Evolutionary conservation across 1,284 basidiomycete species (phyloP), one percentile per base, ranked within the genome.

Genomic region (Crepidotus sp.): DNA sequence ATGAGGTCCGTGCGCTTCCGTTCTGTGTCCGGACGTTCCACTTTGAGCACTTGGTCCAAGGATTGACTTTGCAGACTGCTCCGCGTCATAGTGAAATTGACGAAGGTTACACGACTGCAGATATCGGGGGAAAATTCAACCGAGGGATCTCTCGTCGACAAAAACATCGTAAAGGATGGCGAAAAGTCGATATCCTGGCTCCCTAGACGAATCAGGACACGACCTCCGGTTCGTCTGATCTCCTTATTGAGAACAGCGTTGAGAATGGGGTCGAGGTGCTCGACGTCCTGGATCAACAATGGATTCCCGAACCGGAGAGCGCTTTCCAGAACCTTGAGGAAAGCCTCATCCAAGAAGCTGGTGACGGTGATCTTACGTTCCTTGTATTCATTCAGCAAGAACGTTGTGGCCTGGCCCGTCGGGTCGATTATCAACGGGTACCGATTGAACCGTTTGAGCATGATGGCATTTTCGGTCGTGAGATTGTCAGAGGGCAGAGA

Each of bases 1-100:
- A 98, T 92, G 50, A 99, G 74, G 60, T 98, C 95, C n/a, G 91
- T 94, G 37, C 96, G 76, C 69, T 96, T 98, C 59, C 84, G 80
- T 63, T 99, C 96, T 1, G 93, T 94, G 58, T 98, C 96, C 0
- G 97, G 93, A 10, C 96, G 79, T 61, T 99, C 96, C 34, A 91
- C 90, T 61, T 95, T 95, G 51, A 99, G 77, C 2, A 98, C 93
- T 62, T 97, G 93, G 61, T 97, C 94, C 38, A 98, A 76, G 0
- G 94, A 96, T 64, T 98, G 96, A 52, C 92, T 97, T 64, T 98
- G 95, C 27, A 99, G 74, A 74, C 93, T 97, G 63, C 92, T 92
- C 48, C 94, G 79, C 0, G 96, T 99, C 91, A 98, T 98, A 13
- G 95, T 98, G 66, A 99, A 99, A 71, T 99, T 99, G 70, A 98